phyloP scores from a whole-genome alignment of 345 rosid genomes.

The Moringa oleifera region DNA sequence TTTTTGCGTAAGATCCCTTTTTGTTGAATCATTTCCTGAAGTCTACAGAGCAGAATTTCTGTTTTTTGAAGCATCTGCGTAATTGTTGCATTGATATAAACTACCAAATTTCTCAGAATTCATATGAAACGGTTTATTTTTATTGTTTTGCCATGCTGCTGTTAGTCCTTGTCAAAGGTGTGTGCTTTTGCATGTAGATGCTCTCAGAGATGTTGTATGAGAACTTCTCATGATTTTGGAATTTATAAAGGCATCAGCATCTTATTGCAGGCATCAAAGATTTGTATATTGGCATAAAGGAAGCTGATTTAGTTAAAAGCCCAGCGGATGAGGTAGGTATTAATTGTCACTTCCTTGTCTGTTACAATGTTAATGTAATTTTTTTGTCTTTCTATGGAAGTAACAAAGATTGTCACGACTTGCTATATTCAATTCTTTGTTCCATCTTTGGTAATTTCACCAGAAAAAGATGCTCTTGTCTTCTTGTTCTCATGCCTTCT shows the following conservation, averaged over 20 bases:
- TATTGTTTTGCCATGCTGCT: not conserved
- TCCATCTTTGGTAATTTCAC: not conserved
- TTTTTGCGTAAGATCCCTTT: no score
- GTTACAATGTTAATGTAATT: no score
- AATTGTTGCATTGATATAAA: no score
- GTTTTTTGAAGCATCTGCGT: no score
- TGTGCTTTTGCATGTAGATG: not conserved
- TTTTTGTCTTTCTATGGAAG: not conserved
- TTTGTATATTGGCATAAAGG: conserved; percentile 41
- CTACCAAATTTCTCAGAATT: no score
- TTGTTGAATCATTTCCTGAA: no score
- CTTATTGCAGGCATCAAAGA: conserved; percentile 58
- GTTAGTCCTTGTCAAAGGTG: not conserved
- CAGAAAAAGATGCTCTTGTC: no score
- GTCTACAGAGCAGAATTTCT: no score
- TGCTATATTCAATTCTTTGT: not conserved
- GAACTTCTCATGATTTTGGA: not conserved
- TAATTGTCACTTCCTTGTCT: not conserved
- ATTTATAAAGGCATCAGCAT: not conserved
- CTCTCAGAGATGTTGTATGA: not conserved
- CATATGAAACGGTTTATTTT: not conserved
- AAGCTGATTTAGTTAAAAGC: conserved; percentile 52
- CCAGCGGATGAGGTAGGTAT: conserved; percentile 68
- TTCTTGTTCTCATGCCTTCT: not conserved
- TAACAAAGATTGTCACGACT: no score